These are phyloP conservation scores for Saccharomyces hybrid DNA, from an alignment of 1,139 yeast genomes.

Conservation along the genomic window DNA sequence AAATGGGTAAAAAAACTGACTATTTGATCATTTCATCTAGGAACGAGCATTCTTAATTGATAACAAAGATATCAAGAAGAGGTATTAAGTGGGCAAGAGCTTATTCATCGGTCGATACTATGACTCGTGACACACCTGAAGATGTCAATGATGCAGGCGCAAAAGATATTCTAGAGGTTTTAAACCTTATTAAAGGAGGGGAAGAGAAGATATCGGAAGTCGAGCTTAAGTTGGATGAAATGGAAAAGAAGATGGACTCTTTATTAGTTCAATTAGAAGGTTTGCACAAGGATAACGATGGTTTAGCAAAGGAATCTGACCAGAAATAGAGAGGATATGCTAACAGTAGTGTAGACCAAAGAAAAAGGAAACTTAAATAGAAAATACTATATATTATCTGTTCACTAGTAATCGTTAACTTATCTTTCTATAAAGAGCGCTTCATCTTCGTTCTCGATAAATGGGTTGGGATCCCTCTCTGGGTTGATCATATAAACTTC, in stretches of 20 bases:
- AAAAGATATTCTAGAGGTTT: slow-evolving; percentile 15
- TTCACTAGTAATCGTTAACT: neutral
- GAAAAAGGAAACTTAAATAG: neutral
- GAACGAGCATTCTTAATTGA: neutral
- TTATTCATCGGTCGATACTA: neutral
- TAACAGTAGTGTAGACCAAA: neutral
- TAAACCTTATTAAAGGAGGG: slow-evolving; percentile 45
- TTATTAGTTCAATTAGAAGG: slow-evolving; percentile 15
- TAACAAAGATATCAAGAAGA: neutral
- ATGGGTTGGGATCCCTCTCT: slow-evolving; percentile 61
- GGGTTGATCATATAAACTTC: slow-evolving; percentile 55
- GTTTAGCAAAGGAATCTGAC: slow-evolving; percentile 2
- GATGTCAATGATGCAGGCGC: slow-evolving; percentile 4
- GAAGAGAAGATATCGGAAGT: slow-evolving; percentile 48
- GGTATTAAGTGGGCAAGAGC: neutral
- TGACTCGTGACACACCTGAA: neutral
- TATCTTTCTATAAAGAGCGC: slow-evolving; percentile 35
- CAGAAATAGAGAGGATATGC: neutral
- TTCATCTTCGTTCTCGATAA: slow-evolving; percentile 36
- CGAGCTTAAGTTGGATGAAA: slow-evolving; percentile 48
- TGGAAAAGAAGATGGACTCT: slow-evolving; percentile 46
- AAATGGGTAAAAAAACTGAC: neutral
- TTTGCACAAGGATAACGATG: slow-evolving; percentile 4
- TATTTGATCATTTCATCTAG: neutral
- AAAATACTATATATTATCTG: neutral